Evolutionary conservation across 208 protist species (phyloP), one percentile per base, ranked within the genome.

Genomic region (Porcisia hertigi): DNA sequence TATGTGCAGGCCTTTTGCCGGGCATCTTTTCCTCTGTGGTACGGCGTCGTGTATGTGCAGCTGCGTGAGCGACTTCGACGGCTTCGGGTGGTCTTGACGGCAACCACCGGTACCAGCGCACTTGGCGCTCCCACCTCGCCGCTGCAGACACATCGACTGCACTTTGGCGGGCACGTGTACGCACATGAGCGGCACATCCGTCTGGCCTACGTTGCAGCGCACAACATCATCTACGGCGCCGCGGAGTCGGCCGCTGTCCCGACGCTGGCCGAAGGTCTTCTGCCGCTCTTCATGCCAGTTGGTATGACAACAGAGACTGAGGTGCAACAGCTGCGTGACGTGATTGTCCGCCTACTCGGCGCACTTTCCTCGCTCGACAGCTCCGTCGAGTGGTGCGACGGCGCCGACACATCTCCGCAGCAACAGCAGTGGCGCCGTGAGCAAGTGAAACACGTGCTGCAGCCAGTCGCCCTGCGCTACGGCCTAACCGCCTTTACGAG

Each of bases 141-240:
- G 30, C 39, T 58, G 57, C 71, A 81, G 65, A 66, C 69, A 5
- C 55, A 73, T 20, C 65, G 71, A 0, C 57, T 81, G 43, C 65
- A 85, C 77, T 59, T 72, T 62, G 43, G 75, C n/a, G 62, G 75
- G 1, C 55, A 57, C 20, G 49, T 75, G 20, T 94, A 91, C 77
- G 59, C 63, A 2, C 79, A 87, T 77, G 11, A 30, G 12, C 85
- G 86, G 7, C 60, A 76, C 6, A 53, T 94, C 2, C 78, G 79
- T 12, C 81, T 89, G 6, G 58, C 73, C 59, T 96, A 96, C 79
- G 80, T 96, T 5, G 73, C 71, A n/a, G 81, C 80, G 57, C 89
- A 94, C 76, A 87, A 94, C 82, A 85, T 86, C 20, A 34, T 97
- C 14, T 97, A 95, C 78, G 89, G 88, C 36, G 80, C 58, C 1